These are phyloP conservation scores for Kingdonia uniflora DNA, from an alignment of 164 flowering plant species.

Conservation along the genomic window DNA sequence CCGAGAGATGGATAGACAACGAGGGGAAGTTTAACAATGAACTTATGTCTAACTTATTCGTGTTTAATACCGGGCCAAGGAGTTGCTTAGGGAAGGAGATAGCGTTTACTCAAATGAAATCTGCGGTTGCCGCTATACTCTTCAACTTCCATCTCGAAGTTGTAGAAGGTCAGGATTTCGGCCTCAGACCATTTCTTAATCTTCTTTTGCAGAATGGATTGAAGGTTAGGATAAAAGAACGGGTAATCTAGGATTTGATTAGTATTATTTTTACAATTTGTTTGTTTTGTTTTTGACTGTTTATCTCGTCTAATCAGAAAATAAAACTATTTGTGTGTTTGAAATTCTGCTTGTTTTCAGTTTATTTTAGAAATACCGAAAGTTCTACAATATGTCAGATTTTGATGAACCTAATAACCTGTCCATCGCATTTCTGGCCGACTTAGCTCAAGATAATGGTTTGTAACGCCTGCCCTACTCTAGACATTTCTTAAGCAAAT, in stretches of 20 bases:
- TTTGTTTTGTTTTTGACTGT: too few species aligned
- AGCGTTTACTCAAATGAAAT: slow-evolving; percentile 34
- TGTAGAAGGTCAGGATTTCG: slow-evolving; percentile 22
- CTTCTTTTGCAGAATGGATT: slow-evolving; percentile 42
- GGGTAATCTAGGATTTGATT: not conserved
- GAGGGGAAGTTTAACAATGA: slow-evolving; percentile 15
- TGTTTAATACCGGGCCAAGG: slow-evolving; percentile 41
- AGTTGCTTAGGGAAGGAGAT: slow-evolving; percentile 33
- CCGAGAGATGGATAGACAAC: slow-evolving; percentile 41
- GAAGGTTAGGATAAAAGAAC: slow-evolving; percentile 13
- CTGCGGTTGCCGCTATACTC: slow-evolving; percentile 22
- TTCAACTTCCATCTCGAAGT: slow-evolving; percentile 18
- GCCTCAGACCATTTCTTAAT: slow-evolving; percentile 16
- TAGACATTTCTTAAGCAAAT: too few species aligned
- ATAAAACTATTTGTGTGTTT: too few species aligned
- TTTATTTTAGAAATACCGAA: too few species aligned
- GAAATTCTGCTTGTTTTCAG: too few species aligned
- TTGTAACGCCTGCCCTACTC: too few species aligned
- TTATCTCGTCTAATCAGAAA: too few species aligned
- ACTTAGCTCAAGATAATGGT: too few species aligned
- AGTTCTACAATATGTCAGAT: too few species aligned
- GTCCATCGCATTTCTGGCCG: too few species aligned
- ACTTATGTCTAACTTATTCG: slow-evolving; percentile 24
- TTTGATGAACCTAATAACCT: too few species aligned
- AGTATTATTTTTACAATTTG: too few species aligned